Percentiles rank a stretch among this genome's conserved stretches.
These are phyloP conservation scores for Clarireedia monteithiana DNA, from an alignment of 2,329 filamentous ascomycete genomes.

Conservation along the genomic window DNA sequence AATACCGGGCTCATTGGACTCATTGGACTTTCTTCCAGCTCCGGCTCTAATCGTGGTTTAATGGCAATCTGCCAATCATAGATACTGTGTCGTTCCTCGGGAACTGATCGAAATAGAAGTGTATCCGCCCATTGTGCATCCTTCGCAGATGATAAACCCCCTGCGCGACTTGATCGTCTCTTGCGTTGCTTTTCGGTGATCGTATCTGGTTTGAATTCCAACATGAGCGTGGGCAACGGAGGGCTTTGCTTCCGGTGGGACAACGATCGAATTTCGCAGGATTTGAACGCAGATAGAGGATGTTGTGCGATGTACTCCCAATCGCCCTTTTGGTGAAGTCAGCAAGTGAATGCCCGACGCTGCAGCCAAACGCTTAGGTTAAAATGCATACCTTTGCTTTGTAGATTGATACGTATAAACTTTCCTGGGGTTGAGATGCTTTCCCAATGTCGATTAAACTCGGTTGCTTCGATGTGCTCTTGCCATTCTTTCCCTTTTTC, in stretches of 20 bases:
- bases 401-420: conserved; percentile 28
- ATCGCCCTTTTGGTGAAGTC: conserved; percentile 25
- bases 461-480: conserved; percentile 22
- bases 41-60: conserved; percentile 29
- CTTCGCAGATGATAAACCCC: conserved; percentile 36
- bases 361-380: too few species aligned
- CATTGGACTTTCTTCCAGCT: conserved; percentile 17
- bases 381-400: conserved; percentile 29
- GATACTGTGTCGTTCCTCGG: conserved; percentile 45
- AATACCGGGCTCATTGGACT: conserved; percentile 23
- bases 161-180: conserved; percentile 55
- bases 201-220: conserved; percentile 44
- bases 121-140: conserved; percentile 29
- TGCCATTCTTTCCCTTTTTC: conserved; percentile 9
- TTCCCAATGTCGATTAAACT: conserved; percentile 23
- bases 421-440: conserved; percentile 6
- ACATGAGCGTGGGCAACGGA: conserved; percentile 49
- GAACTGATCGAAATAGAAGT: conserved; percentile 48
- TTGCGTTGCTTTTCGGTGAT: conserved; percentile 52
- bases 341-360: background rate
- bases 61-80: conserved; percentile 49
- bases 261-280: conserved; percentile 42
- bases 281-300: conserved; percentile 27
- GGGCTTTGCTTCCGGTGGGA: conserved; percentile 55
- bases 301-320: conserved; percentile 27